These are phyloP conservation scores for Acaromyces ingoldii DNA, from an alignment of 1,284 basidiomycete species.

Conservation along the genomic window DNA sequence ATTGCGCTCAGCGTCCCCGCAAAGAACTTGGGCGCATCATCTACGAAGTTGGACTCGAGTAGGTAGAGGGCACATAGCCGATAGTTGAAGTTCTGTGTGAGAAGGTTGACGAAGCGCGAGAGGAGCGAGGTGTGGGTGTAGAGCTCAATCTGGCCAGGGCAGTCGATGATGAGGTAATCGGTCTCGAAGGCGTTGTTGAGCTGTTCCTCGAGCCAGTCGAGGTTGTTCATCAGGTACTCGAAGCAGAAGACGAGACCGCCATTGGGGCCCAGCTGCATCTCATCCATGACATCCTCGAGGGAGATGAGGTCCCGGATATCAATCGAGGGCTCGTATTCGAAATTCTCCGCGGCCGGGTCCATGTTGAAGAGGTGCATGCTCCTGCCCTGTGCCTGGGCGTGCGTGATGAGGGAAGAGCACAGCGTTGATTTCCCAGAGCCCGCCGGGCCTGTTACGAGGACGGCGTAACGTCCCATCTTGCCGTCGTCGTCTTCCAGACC, in stretches of 20 bases:
- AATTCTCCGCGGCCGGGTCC: constrained; percentile 90
- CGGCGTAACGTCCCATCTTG: constrained; percentile 13
- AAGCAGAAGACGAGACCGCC: constrained; percentile 97
- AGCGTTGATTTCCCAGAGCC: constrained; percentile 96
- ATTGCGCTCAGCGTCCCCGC: constrained; percentile 96
- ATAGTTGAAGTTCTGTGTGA: constrained; percentile 48
- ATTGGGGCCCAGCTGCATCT: constrained; percentile 92
- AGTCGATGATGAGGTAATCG: constrained; percentile 97
- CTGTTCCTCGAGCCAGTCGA: constrained; percentile 99
- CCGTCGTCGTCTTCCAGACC: too few relatives aligned
- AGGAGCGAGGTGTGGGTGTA: constrained; percentile 98
- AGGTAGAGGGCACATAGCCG: constrained; percentile 62
- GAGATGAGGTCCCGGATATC: constrained; percentile 93
- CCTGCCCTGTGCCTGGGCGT: constrained; percentile 76
- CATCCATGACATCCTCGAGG: constrained; percentile 92
- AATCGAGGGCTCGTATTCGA: constrained; percentile 86
- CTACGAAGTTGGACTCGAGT: constrained; percentile 74
- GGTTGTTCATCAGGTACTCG: constrained; percentile 95
- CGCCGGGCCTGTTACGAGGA: constrained; percentile 67
- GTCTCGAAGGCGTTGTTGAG: constrained; percentile 81
- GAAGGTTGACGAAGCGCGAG: constrained; percentile 71
- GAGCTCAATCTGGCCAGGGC: constrained; percentile 96
- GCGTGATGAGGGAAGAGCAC: constrained; percentile 79
- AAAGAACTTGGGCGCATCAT: constrained; percentile 94
- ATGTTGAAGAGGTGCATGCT: constrained; percentile 92